These are phyloP conservation scores for Rubroshorea leprosula DNA, from an alignment of 345 rosid species.

Conservation along the genomic window DNA sequence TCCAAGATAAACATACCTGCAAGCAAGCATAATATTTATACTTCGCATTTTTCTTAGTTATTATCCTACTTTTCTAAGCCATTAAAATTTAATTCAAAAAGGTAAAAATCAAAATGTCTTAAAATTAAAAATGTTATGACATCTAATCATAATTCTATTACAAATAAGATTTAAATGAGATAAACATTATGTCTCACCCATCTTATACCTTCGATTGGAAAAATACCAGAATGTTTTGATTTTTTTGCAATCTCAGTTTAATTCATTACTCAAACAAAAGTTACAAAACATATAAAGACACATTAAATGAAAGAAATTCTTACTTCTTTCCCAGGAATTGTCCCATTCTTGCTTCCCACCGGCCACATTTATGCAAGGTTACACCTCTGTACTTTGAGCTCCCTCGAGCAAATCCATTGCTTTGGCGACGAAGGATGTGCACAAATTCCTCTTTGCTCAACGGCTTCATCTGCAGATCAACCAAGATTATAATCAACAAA, in stretches of 20 bases:
- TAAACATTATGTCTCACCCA: too few relatives aligned
- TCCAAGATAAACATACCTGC: constrained; percentile 55
- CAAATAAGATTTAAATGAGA: too few relatives aligned
- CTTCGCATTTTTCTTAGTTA: background rate
- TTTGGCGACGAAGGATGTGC: constrained; percentile 90
- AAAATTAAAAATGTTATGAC: too few relatives aligned
- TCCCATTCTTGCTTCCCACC: constrained; percentile 99
- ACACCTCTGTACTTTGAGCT: constrained; percentile 97
- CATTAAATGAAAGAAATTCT: background rate
- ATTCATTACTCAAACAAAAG: constrained; percentile 44
- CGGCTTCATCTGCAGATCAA: constrained; percentile 59
- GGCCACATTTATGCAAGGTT: constrained; percentile 94
- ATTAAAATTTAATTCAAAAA: too few relatives aligned
- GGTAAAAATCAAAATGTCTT: too few relatives aligned
- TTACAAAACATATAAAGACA: constrained; percentile 26
- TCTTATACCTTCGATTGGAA: too few relatives aligned
- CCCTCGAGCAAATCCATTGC: constrained; percentile 92
- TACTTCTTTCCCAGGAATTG: constrained; percentile 94
- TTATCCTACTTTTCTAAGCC: background rate
- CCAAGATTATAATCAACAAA: too few relatives aligned
- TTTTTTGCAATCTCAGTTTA: background rate
- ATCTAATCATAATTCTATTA: too few relatives aligned
- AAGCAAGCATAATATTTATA: constrained; percentile 11
- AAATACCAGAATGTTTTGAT: too few relatives aligned
- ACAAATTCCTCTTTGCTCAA: constrained; percentile 90